Evolutionary conservation across 495 filamentous ascomycete genomes (phyloP).

Genomic region (Stereocaulon alpinum): DNA sequence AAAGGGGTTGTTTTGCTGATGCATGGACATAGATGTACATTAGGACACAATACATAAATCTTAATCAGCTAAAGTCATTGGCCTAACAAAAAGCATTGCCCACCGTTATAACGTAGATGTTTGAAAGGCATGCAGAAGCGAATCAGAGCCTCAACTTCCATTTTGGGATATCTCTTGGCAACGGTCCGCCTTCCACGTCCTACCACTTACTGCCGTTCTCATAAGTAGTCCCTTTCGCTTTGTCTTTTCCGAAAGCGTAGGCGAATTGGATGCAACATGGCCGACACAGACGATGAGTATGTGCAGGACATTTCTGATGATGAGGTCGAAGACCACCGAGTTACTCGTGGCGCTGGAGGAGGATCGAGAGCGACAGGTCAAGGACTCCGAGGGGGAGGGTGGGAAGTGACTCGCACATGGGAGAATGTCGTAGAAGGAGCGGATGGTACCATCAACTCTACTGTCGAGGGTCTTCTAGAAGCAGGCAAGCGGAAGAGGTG

Average conservation of each 20-base stretch:
- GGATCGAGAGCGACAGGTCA: conserved; percentile 40
- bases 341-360: conserved; percentile 28
- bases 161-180: too few species aligned
- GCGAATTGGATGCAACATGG: conserved; percentile 41
- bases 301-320: conserved; percentile 70
- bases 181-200: too few species aligned
- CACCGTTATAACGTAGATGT: too few species aligned
- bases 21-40: conserved; percentile 18
- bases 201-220: too few species aligned
- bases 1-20: not conserved
- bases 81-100: not conserved
- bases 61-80: not conserved
- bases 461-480: conserved; percentile 58
- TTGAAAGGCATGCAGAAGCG: too few species aligned
- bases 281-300: conserved; percentile 79
- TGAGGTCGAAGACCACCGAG: conserved; percentile 48
- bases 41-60: not conserved
- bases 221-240: too few species aligned
- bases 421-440: conserved; percentile 60
- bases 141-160: too few species aligned
- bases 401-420: conserved; percentile 49
- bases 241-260: not conserved
- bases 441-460: conserved; percentile 61
- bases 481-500: conserved; percentile 68
- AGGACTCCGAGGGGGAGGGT: conserved; percentile 42